Conservation (phyloP, 768 basidiomycete genomes). For the Naganishia kalamii region DNA sequence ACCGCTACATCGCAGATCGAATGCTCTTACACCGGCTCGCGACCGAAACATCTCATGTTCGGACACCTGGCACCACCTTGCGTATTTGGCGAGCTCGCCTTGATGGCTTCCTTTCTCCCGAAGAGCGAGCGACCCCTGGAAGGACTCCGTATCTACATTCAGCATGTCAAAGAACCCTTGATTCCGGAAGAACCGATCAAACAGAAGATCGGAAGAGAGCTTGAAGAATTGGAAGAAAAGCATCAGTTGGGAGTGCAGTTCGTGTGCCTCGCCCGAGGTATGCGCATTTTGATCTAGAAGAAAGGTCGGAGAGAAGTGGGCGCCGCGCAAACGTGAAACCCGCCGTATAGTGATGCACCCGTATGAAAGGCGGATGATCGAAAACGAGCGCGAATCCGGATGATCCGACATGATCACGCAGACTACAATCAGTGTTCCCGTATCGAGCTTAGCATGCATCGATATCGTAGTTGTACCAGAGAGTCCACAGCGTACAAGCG, state of each 20-base stretch:
- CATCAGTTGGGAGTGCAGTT: constrained; percentile 9
- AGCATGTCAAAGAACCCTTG: constrained; percentile 77
- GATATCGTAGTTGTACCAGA: too few species aligned
- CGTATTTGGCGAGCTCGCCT: constrained; percentile 65
- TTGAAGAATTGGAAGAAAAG: constrained; percentile 4
- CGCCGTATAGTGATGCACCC: too few species aligned
- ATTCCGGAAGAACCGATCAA: constrained; percentile 36
- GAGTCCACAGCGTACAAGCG: too few species aligned
- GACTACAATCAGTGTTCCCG: too few species aligned
- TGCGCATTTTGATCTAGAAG: constrained; percentile 1
- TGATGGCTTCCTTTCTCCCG: constrained; percentile 54
- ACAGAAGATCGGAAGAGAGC: constrained; percentile 4
- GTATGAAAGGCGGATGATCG: too few species aligned
- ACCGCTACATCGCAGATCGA: constrained; percentile 51
- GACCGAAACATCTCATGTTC: constrained; percentile 63
- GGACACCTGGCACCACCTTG: constrained; percentile 83
- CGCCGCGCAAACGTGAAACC: too few species aligned
- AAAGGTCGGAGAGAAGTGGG: background rate
- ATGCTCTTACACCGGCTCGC: constrained; percentile 76
- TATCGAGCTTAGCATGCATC: too few species aligned
- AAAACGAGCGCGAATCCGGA: too few species aligned
- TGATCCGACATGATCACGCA: too few species aligned
- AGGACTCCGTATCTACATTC: constrained; percentile 59
- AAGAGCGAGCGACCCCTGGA: constrained; percentile 35
- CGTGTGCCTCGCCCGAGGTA: constrained; percentile 3